These are phyloP conservation scores for Cunninghamia lanceolata DNA, from an alignment of 75 land plant species.

Conservation along the genomic window DNA sequence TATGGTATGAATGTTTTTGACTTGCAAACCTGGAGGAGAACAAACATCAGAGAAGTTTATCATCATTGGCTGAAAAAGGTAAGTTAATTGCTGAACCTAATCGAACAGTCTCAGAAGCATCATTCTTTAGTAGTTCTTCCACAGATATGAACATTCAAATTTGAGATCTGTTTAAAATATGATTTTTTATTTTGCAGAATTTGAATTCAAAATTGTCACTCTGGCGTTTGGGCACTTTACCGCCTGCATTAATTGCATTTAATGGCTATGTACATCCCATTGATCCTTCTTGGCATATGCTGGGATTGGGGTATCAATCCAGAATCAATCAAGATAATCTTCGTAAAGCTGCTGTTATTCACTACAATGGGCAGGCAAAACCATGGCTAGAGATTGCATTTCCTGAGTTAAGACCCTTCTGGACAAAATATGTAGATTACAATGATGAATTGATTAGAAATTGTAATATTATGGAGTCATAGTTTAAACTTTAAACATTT, in stretches of 20 bases:
- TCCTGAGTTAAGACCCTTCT: conserved; percentile 62
- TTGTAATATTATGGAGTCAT: conserved; percentile 59
- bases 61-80: conserved; percentile 87
- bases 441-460: conserved; percentile 71
- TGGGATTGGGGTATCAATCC: conserved; percentile 71
- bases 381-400: conserved; percentile 96
- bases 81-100: conserved; percentile 10
- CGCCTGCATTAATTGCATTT: conserved; percentile 92
- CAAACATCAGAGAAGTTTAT: conserved; percentile 74
- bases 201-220: conserved; percentile 67
- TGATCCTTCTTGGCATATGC: conserved; percentile 80
- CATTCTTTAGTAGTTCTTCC: neutral
- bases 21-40: conserved; percentile 78
- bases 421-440: conserved; percentile 78
- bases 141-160: neutral
- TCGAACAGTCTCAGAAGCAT: neutral
- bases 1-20: conserved; percentile 94
- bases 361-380: conserved; percentile 92
- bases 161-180: neutral
- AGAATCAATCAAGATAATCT: conserved; percentile 45
- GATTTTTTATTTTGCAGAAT: conserved; percentile 50
- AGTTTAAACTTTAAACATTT: neutral
- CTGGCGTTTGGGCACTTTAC: conserved; percentile 88
- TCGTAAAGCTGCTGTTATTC: conserved; percentile 69
- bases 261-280: conserved; percentile 71